These are phyloP conservation scores for Tetrahymena thermophila DNA, from an alignment of 73 alveolate genomes.

Conservation along the genomic window DNA sequence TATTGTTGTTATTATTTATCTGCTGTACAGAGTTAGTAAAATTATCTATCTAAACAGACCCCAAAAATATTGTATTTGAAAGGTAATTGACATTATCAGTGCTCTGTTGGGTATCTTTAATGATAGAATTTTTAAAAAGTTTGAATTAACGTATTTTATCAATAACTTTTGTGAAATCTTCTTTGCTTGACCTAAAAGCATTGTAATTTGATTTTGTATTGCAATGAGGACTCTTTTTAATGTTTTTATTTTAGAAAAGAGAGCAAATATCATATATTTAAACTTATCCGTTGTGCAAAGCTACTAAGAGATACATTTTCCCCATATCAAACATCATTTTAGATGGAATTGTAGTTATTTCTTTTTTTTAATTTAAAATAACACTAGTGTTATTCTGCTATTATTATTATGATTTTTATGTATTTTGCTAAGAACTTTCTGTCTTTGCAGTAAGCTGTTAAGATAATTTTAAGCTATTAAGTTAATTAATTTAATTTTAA, in stretches of 20 bases:
- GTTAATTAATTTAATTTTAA: not conserved
- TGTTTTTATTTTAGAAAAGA: not conserved
- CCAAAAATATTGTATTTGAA: not conserved
- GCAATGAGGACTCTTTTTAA: not conserved
- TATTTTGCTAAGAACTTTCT: not conserved
- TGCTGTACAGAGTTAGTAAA: not conserved
- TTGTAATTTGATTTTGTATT: not conserved
- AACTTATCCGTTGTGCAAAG: not conserved
- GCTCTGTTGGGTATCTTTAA: not conserved
- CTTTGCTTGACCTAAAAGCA: not conserved
- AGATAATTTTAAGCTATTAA: not conserved
- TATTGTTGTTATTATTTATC: not conserved
- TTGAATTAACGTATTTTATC: not conserved
- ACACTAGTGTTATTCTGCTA: not conserved
- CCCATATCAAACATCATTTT: not conserved
- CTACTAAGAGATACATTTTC: not conserved
- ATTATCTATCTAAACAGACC: not conserved
- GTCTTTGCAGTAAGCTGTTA: not conserved
- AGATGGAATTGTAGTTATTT: not conserved
- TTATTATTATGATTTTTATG: not conserved
- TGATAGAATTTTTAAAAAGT: not conserved
- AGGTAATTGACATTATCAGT: not conserved
- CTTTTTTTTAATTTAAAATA: not conserved
- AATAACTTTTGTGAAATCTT: not conserved
- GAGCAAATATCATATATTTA: not conserved